Conservation (phyloP, 73 alveolate species). For the Tetrahymena elliotti region DNA sequence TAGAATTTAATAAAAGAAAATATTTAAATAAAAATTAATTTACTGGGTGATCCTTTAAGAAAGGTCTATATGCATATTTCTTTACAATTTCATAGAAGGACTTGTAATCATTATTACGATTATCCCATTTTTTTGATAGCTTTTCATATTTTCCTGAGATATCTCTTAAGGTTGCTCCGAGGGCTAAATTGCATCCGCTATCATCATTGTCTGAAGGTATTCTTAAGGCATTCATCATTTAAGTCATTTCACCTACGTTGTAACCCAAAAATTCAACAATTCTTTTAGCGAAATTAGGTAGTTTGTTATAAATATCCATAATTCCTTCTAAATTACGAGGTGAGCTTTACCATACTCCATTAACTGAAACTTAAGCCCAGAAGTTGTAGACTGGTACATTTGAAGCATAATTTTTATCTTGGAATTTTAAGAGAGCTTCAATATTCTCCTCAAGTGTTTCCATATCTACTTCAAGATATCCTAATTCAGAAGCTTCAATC, state of each 20-base stretch:
- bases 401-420: not conserved
- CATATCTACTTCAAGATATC: not conserved
- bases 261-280: not conserved
- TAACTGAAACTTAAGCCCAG: not conserved
- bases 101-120: not conserved
- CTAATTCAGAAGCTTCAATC: not conserved
- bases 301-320: not conserved
- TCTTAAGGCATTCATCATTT: not conserved
- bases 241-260: not conserved
- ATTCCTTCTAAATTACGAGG: not conserved
- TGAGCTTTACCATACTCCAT: not conserved
- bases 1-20: no score
- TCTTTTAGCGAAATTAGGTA: not conserved
- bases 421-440: not conserved
- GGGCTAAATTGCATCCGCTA: not conserved
- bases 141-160: not conserved
- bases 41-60: not conserved
- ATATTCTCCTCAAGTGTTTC: not conserved
- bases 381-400: not conserved
- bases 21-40: not conserved
- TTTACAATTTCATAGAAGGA: not conserved
- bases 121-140: not conserved
- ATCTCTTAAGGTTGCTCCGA: not conserved
- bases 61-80: not conserved
- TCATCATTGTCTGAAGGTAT: not conserved